Conservation (phyloP, 257 asterid genomes). For the Paraleonurus japonicus region DNA sequence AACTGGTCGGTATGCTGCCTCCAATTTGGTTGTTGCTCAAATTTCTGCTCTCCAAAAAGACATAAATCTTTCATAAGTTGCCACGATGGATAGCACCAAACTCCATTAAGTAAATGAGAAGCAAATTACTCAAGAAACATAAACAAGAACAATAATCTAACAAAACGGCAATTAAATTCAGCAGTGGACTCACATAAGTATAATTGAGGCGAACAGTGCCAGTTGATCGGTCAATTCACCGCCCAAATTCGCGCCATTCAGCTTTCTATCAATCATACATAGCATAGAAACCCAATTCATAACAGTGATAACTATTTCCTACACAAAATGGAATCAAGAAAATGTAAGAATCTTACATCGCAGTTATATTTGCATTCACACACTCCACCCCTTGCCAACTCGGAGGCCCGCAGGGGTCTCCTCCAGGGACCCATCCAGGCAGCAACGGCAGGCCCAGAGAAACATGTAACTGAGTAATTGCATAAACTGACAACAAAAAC, state of each 20-base stretch:
- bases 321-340: neutral
- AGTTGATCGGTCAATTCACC: conserved; percentile 61
- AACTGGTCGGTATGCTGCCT: conserved; percentile 66
- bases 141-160: neutral
- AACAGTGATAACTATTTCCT: neutral
- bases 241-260: conserved; percentile 55
- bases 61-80: conserved; percentile 13
- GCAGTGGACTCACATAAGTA: conserved; percentile 64
- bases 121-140: neutral
- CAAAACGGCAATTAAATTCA: neutral
- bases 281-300: conserved; percentile 3
- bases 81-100: neutral
- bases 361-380: conserved; percentile 70
- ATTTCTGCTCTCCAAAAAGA: conserved; percentile 47
- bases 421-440: conserved; percentile 81
- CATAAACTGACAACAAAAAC: conserved; percentile 54
- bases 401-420: conserved; percentile 89
- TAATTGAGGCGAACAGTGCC: conserved; percentile 66
- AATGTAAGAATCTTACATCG: conserved; percentile 47
- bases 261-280: conserved; percentile 40
- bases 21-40: conserved; percentile 83
- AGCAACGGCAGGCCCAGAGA: conserved; percentile 67
- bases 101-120: neutral
- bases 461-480: conserved; percentile 65
- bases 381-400: conserved; percentile 90